Evolutionary conservation across 139 green algal genomes (phyloP), one percentile per base, ranked within the genome.

Genomic region (Tetradesmus lagerheimii): DNA sequence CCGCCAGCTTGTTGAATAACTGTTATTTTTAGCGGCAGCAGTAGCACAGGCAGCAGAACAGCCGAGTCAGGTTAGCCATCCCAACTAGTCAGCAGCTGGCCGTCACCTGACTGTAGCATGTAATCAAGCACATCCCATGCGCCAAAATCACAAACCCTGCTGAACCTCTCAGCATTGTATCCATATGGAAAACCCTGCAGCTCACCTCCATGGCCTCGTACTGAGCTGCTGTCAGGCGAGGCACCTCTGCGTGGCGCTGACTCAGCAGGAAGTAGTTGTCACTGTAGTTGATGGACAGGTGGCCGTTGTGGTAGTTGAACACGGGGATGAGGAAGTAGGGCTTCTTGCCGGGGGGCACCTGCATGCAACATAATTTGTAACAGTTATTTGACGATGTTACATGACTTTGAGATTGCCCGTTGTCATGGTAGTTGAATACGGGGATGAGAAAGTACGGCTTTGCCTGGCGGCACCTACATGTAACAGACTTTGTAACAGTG

Each of bases 201-300:
- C 57, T 71, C 57, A 71, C 57, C 57, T 71, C 57, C 57, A 71
- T 71, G 12, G 86, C 86, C 77, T 90, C 86, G 53, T 90, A 90
- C 47, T 90, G 86, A 1, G 53, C 76, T 35, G 57, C 25, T 29
- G 76, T 94, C 47, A 96, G 67, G 34, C 89, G 87, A 23, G 93
- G 93, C 80, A 96, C 94, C 67, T 95, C 92, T 16, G 92, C 34
- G 82, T 95, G 91, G 35, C 94, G 81, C 91, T 95, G 93, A 23
- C 89, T 91, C 38, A 93, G 90, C 47, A 90, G 87, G 90, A 94
- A 96, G 92, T 95, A 96, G 88, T 94, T 96, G 81, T 91, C 87
- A 4, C 41, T 90, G 76, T 91, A 92, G 90, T 87, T 93, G 47
- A 92, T 38, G 9, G 12, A 53, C 38, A 90, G 64, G 82, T 86